phyloP scores from a whole-genome alignment of 2,329 filamentous ascomycete species.

The Emergomyces orientalis region DNA sequence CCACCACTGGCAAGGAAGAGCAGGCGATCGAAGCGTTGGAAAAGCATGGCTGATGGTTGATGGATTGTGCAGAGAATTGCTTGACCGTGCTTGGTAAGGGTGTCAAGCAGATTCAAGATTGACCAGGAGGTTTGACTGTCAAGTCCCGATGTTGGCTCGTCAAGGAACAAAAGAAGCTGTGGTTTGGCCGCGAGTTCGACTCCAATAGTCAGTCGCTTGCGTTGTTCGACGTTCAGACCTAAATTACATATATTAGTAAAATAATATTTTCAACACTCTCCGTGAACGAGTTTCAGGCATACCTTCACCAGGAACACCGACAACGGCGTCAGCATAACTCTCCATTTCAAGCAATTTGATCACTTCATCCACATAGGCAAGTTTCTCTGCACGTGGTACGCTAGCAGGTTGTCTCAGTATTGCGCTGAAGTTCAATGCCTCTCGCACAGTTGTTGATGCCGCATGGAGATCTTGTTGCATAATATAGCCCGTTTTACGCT shows the following conservation, averaged over 20 bases:
- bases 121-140: conserved; percentile 91
- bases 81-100: conserved; percentile 80
- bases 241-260: conserved; percentile 8
- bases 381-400: conserved; percentile 63
- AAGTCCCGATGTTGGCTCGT: conserved; percentile 88
- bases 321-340: conserved; percentile 77
- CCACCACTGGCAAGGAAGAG: conserved; percentile 57
- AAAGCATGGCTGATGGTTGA: conserved; percentile 87
- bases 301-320: conserved; percentile 83
- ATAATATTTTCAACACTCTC: neutral
- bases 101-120: conserved; percentile 77
- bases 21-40: conserved; percentile 68
- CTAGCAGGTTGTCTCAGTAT: conserved; percentile 71
- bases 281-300: neutral
- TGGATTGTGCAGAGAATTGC: conserved; percentile 96
- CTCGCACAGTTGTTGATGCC: conserved; percentile 73
- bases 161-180: conserved; percentile 77
- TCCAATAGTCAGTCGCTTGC: conserved; percentile 80
- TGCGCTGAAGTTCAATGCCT: conserved; percentile 79
- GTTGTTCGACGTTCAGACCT: conserved; percentile 52
- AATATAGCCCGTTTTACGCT: conserved; percentile 74
- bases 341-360: conserved; percentile 88
- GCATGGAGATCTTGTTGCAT: conserved; percentile 48
- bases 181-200: conserved; percentile 91
- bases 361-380: conserved; percentile 79